Base-by-base conservation (phyloP, 2,329 filamentous ascomycete genomes). In the Ascosphaera apis region DNA sequence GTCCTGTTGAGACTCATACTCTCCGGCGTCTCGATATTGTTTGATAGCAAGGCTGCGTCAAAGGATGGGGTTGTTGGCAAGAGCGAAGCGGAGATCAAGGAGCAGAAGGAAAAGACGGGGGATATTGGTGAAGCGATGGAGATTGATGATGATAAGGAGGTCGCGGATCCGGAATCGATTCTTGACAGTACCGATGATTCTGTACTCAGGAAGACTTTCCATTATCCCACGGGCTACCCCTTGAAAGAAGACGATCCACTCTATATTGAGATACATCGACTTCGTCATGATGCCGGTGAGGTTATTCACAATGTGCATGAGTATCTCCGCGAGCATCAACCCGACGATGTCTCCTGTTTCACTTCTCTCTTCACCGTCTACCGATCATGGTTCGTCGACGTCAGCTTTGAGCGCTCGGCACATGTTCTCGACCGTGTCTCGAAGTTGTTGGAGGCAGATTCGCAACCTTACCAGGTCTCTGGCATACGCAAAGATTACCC, bases 261-360 rank as follows among this genome's bases (percentile, higher is more conserved):
- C 2, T 95, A 92, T 54, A 61, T 65, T 31, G 67, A 70, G 25
- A 75, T 98, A 12, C 88, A 98, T 48, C 64, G 70, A 25, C 65
- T 92, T 33, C 77, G 88, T 25, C 76, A 86, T 41, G 66, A 76
- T 35, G 69, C 91, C 23, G 88, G 91, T 4, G 66, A 72, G 46
- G 67, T 86, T 1, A 61, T 98, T 16, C 86, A 88, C 42, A 68
- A 69, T 37, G 82, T 91, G 1, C 91, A 98, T 54, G 58, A 65
- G 1, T 98, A 93, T 58, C 60, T 98, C 39, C 75, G 71, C 13
- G 60, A 72, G 41, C 74, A 86, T 41, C 84, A 92, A 50, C 81
- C 95, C 51, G 88, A 98, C 49, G 88, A 98, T 51, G 88, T 98
- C 1, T 73, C 79, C 12, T 93, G 83, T 55, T 98, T 98, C 57